Base-by-base conservation (phyloP, 495 filamentous ascomycete species). In the Saxophila tyrrhenica region DNA sequence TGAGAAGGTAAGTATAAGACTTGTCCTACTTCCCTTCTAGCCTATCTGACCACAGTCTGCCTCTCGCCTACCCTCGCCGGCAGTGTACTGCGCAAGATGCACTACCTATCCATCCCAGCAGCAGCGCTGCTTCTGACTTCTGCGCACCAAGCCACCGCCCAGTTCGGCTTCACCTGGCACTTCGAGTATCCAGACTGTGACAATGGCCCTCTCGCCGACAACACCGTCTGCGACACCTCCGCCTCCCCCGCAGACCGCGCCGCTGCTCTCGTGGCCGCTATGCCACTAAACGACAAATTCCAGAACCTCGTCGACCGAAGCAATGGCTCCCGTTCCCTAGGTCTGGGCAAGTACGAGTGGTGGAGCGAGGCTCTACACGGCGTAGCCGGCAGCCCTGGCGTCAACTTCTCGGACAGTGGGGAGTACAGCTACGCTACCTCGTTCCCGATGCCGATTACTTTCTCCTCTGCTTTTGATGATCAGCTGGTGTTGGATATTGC, bases 321-420 rank as follows among this genome's bases (percentile, higher is more conserved):
- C 49, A 59, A 57, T 7, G 74, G 74, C 0, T 64, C 59, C 20
- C 53, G 62, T 21, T 60, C 71, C 25, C 57, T 77, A 2, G 74
- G 73, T 2, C 55, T 77, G 0, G 64, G 65, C 0, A 50, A 63
- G 0, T 78, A 79, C 56, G 59, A 73, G 25, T 76, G 73, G 74
- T 78, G 75, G 75, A 73, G 69, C 46, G 74, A 78, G 62, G 74
- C 73, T 9, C 64, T 76, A 0, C 69, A 77, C 42, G 69, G 70
- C 2, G 69, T 73, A 2, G 63, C 59, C 1, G 50, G 35, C 13
- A 51, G 58, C 38, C 64, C 64, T 9, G 64, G 61, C 3, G 56
- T 65, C 43, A 48, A 58, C 29, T 67, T 63, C 54, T 39, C 50
- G 19, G 44, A 51, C 7, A 59, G 57, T 5, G 68, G 69, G n/a